A percentile compares a stretch with the other conserved stretches of the same genome.
These are phyloP conservation scores for Salix koriyanagi DNA, from an alignment of 345 rosid genomes.

Conservation along the genomic window DNA sequence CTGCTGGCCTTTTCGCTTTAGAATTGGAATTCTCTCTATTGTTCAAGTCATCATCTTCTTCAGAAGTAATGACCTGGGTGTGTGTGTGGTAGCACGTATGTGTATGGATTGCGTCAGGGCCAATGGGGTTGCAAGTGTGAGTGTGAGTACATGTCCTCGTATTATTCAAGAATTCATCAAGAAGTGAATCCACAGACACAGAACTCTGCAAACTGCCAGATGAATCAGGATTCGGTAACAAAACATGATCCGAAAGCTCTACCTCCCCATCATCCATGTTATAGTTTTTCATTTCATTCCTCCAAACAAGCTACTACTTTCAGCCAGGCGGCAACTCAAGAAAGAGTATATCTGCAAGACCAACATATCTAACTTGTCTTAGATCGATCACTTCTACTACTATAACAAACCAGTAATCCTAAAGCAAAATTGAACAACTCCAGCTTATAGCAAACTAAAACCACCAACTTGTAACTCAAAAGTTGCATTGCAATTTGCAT, in stretches of 20 bases:
- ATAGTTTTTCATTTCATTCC: slow-evolving; percentile 9
- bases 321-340: slow-evolving; percentile 2
- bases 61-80: slow-evolving; percentile 42
- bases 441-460: neutral
- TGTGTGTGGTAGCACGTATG: slow-evolving; percentile 79
- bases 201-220: slow-evolving; percentile 29
- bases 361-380: neutral
- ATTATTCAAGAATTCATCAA: slow-evolving; percentile 39
- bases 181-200: slow-evolving; percentile 25
- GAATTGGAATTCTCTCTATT: slow-evolving; percentile 22
- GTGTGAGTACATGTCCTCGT: slow-evolving; percentile 61
- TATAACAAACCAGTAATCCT: neutral
- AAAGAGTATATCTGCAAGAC: slow-evolving; percentile 11
- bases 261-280: slow-evolving; percentile 45
- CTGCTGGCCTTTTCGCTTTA: slow-evolving; percentile 41
- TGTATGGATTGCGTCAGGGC: slow-evolving; percentile 51
- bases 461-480: neutral
- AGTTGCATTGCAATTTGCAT: slow-evolving; percentile 1
- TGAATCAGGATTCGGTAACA: slow-evolving; percentile 19
- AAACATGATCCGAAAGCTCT: slow-evolving; percentile 33
- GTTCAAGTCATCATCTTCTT: slow-evolving; percentile 35
- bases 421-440: neutral
- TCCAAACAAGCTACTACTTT: neutral
- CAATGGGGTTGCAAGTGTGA: slow-evolving; percentile 74
- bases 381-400: neutral